phyloP scores from a whole-genome alignment of 148 eudicot species.

The Suaeda aralocaspica region DNA sequence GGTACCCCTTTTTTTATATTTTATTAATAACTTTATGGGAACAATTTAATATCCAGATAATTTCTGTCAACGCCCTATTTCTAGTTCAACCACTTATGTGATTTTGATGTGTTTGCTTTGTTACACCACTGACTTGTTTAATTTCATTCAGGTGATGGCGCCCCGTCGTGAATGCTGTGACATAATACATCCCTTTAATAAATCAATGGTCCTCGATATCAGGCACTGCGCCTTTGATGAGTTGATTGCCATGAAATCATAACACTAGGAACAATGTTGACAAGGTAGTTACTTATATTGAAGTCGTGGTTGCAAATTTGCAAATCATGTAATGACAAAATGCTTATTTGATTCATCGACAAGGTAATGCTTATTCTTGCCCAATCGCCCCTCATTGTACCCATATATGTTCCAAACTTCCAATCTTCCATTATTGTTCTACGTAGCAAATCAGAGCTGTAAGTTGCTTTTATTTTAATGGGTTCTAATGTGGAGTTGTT shows the following conservation, averaged over 20 bases:
- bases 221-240: conserved; percentile 56
- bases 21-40: not conserved
- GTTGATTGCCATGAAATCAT: conserved; percentile 54
- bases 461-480: no score
- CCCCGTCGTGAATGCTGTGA: conserved; percentile 83
- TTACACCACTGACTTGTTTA: not conserved
- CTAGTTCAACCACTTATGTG: not conserved
- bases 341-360: not conserved
- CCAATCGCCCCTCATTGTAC: no score
- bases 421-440: no score
- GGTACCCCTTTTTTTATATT: conserved; percentile 30
- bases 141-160: conserved; percentile 39
- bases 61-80: not conserved
- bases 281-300: not conserved
- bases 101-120: not conserved
- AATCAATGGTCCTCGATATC: conserved; percentile 46
- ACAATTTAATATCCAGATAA: not conserved
- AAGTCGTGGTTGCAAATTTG: conserved; percentile 17
- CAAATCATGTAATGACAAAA: conserved; percentile 6
- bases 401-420: no score
- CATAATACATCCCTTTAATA: conserved; percentile 38
- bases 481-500: no score
- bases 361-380: conserved; percentile 17
- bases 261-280: not conserved
- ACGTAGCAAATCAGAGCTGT: no score